Evolutionary conservation across 2,329 filamentous ascomycete species (phyloP), one percentile per base, ranked within the genome.

Genomic region (Plectosphaerella cucumerina): DNA sequence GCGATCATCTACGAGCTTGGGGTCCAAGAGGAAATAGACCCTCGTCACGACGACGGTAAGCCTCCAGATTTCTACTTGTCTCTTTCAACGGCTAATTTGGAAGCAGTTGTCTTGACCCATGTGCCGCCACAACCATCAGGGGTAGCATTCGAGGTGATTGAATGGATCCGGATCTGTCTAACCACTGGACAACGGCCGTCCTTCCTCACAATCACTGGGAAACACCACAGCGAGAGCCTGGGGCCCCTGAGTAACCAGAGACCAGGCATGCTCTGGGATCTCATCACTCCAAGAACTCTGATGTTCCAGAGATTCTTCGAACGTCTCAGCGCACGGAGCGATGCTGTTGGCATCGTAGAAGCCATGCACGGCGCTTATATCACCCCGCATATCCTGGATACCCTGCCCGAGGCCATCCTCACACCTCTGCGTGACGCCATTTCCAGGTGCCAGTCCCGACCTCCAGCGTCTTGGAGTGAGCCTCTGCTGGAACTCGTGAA

Each of bases 371-470:
- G 82, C 42, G 85, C 85, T 54, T 85, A 86, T 0, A 82, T 96
- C 44, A 84, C 79, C 6, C 68, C 70, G 10, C 74, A 79, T 21
- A 72, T 92, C 46, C 77, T 97, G 15, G 89, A 96, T 56, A 91
- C 89, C 1, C 73, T 97, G 1, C 93, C 94, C 2, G 90, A 96
- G 66, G 85, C 89, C 22, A 77, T 97, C n/a, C 80, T 89, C 49
- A 82, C 86, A 2, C 87, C 89, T 0, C 74, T 97, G 14, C 86
- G 87, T 63, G 92, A 97, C 69, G 85, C 87, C 5, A 90, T 97
- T 39, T 81, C 86, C n/a, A 79, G 84, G 56, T 96, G 90, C 57
- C 92, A 96, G 65, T 81, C 84, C n/a, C 81, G 84, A 53, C 93
- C 93, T 17, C 89, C 91, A 10, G 80, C 85, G 0, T 81, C 78